A percentile compares a stretch with the other conserved stretches of the same genome.
Conservation (phyloP, 495 filamentous ascomycete genomes). For the Xylaria nigripes region DNA sequence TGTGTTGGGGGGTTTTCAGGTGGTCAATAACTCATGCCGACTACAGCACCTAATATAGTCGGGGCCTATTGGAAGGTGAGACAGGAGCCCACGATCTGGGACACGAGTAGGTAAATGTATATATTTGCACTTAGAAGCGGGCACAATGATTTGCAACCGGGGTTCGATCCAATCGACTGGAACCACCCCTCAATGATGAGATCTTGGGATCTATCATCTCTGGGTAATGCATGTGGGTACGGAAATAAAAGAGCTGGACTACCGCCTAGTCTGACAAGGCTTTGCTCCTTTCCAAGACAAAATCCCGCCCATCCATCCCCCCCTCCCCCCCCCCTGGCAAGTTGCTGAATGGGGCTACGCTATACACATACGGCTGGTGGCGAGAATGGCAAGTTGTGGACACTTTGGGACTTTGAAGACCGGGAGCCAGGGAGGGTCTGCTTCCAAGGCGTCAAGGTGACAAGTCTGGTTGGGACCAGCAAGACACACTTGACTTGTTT, state of each 20-base stretch:
- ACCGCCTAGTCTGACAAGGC: constrained; percentile 10
- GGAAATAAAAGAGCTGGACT: constrained; percentile 14
- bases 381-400: background rate
- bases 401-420: constrained; percentile 3
- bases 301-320: background rate
- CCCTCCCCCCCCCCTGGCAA: constrained; percentile 2
- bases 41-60: constrained; percentile 11
- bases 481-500: constrained; percentile 10
- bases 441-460: constrained; percentile 6
- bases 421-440: constrained; percentile 5
- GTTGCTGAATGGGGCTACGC: constrained; percentile 14
- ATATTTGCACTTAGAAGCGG: constrained; percentile 7
- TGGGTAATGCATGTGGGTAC: constrained; percentile 14
- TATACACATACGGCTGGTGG: constrained; percentile 10
- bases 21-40: constrained; percentile 3
- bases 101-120: constrained; percentile 10
- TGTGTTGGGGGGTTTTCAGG: background rate
- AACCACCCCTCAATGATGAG: constrained; percentile 12
- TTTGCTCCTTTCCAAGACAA: constrained; percentile 10
- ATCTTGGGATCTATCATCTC: constrained; percentile 11
- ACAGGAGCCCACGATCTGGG: constrained; percentile 7
- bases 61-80: constrained; percentile 5
- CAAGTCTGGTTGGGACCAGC: constrained; percentile 5
- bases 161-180: constrained; percentile 15
- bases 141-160: constrained; percentile 12